Conservation (phyloP, 23 red algal genomes). For the Gracilariopsis chorda region DNA sequence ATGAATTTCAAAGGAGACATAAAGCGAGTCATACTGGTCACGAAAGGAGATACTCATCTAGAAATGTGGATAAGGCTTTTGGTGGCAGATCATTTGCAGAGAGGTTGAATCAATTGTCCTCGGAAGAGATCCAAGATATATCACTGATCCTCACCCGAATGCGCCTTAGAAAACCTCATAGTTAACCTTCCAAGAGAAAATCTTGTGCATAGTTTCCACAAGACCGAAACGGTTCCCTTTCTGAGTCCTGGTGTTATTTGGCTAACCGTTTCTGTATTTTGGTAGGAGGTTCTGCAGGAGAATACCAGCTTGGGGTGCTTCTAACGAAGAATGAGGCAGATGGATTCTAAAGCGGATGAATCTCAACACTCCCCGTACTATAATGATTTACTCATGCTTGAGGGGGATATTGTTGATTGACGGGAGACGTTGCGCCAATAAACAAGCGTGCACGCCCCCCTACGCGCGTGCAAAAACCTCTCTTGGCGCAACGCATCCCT, state of each 20-base stretch:
- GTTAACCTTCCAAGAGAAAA: neutral
- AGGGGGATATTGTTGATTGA: no score
- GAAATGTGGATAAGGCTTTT: no score
- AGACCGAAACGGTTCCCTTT: neutral
- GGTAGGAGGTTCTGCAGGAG: neutral
- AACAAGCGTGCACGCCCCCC: no score
- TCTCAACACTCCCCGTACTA: no score
- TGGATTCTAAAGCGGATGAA: neutral
- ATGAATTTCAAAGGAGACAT: neutral
- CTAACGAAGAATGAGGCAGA: neutral
- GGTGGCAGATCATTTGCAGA: neutral
- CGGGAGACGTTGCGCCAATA: no score
- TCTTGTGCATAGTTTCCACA: neutral
- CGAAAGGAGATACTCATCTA: no score
- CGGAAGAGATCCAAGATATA: neutral
- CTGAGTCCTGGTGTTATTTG: conserved; percentile 30
- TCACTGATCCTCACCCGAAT: neutral
- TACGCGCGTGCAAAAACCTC: no score
- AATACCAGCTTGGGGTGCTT: conserved; percentile 36
- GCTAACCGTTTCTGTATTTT: conserved; percentile 7
- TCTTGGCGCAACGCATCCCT: no score
- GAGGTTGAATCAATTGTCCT: no score
- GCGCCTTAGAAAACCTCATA: neutral
- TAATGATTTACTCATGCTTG: no score
- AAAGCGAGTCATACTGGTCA: neutral